These are phyloP conservation scores for Metarhizium brunneum DNA, from an alignment of 2,329 filamentous ascomycete species.

Conservation along the genomic window DNA sequence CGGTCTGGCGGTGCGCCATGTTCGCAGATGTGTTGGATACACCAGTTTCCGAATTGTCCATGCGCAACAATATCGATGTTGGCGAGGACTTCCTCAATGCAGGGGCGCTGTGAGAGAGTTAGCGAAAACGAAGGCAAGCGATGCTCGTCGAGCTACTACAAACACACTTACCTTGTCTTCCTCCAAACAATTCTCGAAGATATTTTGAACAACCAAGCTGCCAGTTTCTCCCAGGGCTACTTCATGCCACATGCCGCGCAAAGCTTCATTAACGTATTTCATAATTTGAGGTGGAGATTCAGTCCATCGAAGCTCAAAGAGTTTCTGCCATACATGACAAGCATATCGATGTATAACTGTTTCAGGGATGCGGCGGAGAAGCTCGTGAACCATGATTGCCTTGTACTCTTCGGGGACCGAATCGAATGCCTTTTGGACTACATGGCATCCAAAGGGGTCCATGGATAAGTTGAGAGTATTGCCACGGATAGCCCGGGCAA, in stretches of 20 bases:
- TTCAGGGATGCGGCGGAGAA: constrained; percentile 89
- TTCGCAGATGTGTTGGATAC: constrained; percentile 98
- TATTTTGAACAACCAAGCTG: constrained; percentile 96
- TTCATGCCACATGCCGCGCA: constrained; percentile 97
- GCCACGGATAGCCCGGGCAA: constrained; percentile 87
- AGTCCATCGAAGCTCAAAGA: constrained; percentile 95
- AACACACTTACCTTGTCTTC: constrained; percentile 73
- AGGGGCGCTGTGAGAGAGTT: constrained; percentile 61
- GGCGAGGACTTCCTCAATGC: constrained; percentile 88
- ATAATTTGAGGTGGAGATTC: constrained; percentile 95
- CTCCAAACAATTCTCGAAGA: constrained; percentile 98
- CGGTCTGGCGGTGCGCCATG: constrained; percentile 87
- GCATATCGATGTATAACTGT: constrained; percentile 98
- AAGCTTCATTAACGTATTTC: constrained; percentile 93
- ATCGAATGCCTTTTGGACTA: constrained; percentile 97
- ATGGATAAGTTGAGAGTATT: constrained; percentile 92
- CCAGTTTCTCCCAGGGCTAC: constrained; percentile 95
- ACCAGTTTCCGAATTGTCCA: constrained; percentile 99
- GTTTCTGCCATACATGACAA: constrained; percentile 98
- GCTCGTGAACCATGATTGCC: constrained; percentile 95
- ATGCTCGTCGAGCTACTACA: neutral
- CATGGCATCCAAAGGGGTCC: constrained; percentile 97
- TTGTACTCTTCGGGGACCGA: constrained; percentile 97
- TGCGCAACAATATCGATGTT: constrained; percentile 96
- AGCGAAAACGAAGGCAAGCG: neutral